Conservation (phyloP, 495 filamentous ascomycete species). For the Aspergillus coremiiformis region DNA sequence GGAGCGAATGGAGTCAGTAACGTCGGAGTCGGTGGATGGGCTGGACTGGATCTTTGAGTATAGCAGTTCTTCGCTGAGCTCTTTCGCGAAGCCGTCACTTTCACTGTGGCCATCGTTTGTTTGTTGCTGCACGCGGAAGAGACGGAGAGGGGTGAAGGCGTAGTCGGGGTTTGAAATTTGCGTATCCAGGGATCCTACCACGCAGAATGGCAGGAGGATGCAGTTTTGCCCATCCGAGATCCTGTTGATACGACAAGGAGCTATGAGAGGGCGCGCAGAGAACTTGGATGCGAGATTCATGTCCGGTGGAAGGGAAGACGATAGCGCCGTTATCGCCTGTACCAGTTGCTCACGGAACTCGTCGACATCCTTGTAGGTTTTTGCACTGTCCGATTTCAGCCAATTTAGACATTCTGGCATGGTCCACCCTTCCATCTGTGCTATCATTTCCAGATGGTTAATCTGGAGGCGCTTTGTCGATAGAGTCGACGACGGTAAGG, state of each 20-base stretch:
- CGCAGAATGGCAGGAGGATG: conserved; percentile 47
- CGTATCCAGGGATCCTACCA: conserved; percentile 46
- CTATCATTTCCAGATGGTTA: conserved; percentile 52
- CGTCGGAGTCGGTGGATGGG: conserved; percentile 23
- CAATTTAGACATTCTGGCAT: conserved; percentile 44
- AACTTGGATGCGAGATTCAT: conserved; percentile 43
- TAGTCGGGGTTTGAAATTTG: conserved; percentile 31
- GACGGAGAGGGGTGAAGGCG: conserved; percentile 44
- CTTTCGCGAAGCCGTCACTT: conserved; percentile 43
- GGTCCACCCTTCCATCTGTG: conserved; percentile 50
- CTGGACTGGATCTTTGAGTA: conserved; percentile 24
- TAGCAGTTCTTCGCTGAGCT: conserved; percentile 28
- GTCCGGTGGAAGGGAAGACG: conserved; percentile 35
- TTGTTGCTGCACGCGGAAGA: conserved; percentile 53
- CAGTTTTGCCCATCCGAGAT: conserved; percentile 23
- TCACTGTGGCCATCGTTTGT: conserved; percentile 43
- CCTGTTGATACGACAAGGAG: conserved; percentile 29
- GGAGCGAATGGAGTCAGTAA: conserved; percentile 21
- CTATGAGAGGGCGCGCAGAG: conserved; percentile 39
- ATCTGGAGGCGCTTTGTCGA: conserved; percentile 47
- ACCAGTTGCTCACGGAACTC: conserved; percentile 38
- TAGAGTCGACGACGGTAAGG: conserved; percentile 60
- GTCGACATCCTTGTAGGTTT: conserved; percentile 23
- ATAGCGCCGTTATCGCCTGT: conserved; percentile 34
- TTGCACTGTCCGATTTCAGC: conserved; percentile 32